These are phyloP conservation scores for Boletus barrowsii DNA, from an alignment of 768 basidiomycete genomes.

Conservation along the genomic window DNA sequence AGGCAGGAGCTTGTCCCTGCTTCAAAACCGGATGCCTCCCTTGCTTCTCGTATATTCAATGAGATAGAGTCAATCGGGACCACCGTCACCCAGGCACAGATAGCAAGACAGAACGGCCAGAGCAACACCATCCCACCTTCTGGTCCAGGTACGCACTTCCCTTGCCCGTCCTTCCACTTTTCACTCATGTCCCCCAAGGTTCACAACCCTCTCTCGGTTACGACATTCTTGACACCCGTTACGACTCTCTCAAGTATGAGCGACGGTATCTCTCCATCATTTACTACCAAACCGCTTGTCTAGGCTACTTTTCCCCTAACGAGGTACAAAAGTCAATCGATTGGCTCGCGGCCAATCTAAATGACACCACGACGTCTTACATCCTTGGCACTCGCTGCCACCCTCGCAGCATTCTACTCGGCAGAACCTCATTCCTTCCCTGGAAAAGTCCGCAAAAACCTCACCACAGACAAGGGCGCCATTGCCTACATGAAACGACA, in stretches of 20 bases:
- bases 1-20: conserved; percentile 50
- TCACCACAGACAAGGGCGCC: conserved; percentile 18
- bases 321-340: conserved; percentile 67
- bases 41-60: conserved; percentile 56
- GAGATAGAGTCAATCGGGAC: conserved; percentile 61
- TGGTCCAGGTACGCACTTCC: no score
- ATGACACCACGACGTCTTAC: conserved; percentile 68
- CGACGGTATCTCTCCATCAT: conserved; percentile 62
- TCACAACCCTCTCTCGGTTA: conserved; percentile 51
- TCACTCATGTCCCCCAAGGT: conserved; percentile 31
- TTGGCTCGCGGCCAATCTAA: conserved; percentile 65
- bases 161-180: not conserved
- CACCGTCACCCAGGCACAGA: conserved; percentile 51
- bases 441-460: conserved; percentile 43
- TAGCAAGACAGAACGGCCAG: conserved; percentile 56
- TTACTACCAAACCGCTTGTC: conserved; percentile 58
- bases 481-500: conserved; percentile 60
- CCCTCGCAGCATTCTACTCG: conserved; percentile 66
- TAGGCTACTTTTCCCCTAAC: conserved; percentile 55
- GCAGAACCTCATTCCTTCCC: conserved; percentile 50
- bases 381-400: conserved; percentile 47
- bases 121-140: conserved; percentile 55
- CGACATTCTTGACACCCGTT: conserved; percentile 64
- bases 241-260: conserved; percentile 72
- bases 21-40: conserved; percentile 36